Base-by-base conservation (phyloP, 805 yeast species). In the Phaffomyces thermotolerans region DNA sequence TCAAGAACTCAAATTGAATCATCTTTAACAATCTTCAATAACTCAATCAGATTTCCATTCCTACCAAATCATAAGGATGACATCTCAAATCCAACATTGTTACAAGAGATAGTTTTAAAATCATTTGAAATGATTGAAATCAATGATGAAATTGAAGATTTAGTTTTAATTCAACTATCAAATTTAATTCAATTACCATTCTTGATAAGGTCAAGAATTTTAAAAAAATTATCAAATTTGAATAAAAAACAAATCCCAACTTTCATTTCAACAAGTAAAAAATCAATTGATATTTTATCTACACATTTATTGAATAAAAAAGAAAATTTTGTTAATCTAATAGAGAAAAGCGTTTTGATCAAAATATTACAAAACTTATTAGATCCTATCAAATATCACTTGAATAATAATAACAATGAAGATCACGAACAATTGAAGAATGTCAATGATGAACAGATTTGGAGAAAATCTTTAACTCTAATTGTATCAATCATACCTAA, bases 31-130 rank as follows among this genome's bases (percentile, higher is more conserved):
- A 63, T 80, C 6, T 71, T 91, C 54, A 77, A 76, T 52, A 69
- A 79, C 14, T 78, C 88, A 45, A 76, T 84, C 1, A 66, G 85
- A 34, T 88, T 84, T 59, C 95, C 95, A 1, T 71, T 84, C 12
- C 66, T 87, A 32, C 84, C 88, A 8, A 76, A 69, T 27, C 69
- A 68, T 49, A 68, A 68, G 30, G 58, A 65, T 4, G 96, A 88
- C 57, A 65, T 68, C 34, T 54, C 62, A 17, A 75, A 73, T 22
- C 76, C 79, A 41, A 76, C 96, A 0, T 68, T 71, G 9, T 63
- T 91, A 36, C 98, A 90, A 56, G 48, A 54, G 2, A 64, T 78
- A 0, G 78, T 86, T 1, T 55, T 86, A 25, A 66, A 65, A 1
- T 75, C 75, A 34, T 56, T 90, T 22, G 56, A 61, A 3, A 37